phyloP scores from a whole-genome alignment of 2,329 filamentous ascomycete species.

The Cladosporium austrohemisphaericum region DNA sequence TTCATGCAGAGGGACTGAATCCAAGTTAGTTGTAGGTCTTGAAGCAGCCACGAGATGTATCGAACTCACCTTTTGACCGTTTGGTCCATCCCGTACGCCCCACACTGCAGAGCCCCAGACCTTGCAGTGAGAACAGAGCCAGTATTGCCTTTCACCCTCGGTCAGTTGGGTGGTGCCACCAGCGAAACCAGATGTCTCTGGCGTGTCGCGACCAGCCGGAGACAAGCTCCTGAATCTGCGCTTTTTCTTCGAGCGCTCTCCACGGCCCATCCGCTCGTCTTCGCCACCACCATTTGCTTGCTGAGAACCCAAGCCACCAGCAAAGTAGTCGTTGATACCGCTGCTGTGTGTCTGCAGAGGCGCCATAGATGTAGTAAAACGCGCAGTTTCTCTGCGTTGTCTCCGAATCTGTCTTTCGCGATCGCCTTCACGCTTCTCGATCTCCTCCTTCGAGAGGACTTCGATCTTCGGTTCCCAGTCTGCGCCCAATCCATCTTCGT shows the following conservation, averaged over 20 bases:
- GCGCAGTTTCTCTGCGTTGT: conserved; percentile 82
- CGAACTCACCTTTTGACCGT: conserved; percentile 70
- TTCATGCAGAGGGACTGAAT: conserved; percentile 82
- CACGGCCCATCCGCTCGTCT: conserved; percentile 83
- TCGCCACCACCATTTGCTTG: conserved; percentile 40
- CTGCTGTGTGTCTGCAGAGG: conserved; percentile 46
- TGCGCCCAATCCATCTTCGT: conserved; percentile 75
- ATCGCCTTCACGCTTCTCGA: conserved; percentile 93
- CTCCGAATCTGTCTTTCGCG: conserved; percentile 85
- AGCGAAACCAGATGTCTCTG: conserved; percentile 66
- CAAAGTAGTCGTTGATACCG: conserved; percentile 52
- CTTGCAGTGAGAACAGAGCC: conserved; percentile 84
- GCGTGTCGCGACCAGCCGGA: conserved; percentile 76
- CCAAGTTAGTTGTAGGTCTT: conserved; percentile 11
- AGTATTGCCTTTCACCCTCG: conserved; percentile 71
- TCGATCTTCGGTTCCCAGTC: conserved; percentile 53
- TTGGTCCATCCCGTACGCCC: conserved; percentile 89
- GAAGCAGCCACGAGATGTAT: not conserved
- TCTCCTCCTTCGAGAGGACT: conserved; percentile 83
- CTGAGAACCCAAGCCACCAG: conserved; percentile 39
- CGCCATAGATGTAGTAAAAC: conserved; percentile 53
- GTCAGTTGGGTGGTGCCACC: conserved; percentile 61
- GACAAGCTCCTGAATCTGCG: conserved; percentile 84
- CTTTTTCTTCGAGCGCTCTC: conserved; percentile 94
- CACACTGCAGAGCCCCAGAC: conserved; percentile 89